Base-by-base conservation (phyloP, 805 yeast genomes). In the Blastobotrys peoriensis region DNA sequence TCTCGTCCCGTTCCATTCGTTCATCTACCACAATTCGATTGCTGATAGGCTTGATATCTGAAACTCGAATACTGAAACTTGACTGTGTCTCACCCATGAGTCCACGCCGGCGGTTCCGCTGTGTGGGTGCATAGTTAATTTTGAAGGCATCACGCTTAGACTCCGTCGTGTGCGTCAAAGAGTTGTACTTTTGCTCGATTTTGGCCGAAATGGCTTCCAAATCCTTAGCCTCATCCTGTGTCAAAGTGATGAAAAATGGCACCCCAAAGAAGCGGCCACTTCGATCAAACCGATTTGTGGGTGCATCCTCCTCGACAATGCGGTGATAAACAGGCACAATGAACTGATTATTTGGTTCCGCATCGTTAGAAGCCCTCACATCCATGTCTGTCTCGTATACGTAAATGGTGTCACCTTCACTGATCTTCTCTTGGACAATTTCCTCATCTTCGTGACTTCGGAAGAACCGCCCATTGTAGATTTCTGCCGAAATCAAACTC, bases 161-260 rank as follows among this genome's bases (percentile, higher is more conserved):
- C 13, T 25, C 30, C 30, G 13, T 25, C 13, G 8, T 13, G 13
- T 25, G 30, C 30, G 30, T 8, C 42, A n/a, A 36, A 25, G 8
- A 8, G 13, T 8, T 8, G 13, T 25, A 25, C 13, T 25, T 25
- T 13, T 16, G 28, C 8, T 36, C 79, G 22, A 87, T 54, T 54
- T 82, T 83, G 18, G 60, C 58, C 51, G 83, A 65, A 5, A 88
- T 78, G 1, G 61, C 55, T 4, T 81, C 83, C 56, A 75, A 79
- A 19, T 86, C 79, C 2, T 56, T 54, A 3, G 71, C 61, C 33
- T 84, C 91, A 1, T 68, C 69, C 28, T 68, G 66, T 1, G 71
- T 42, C 9, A 87, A 56, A 0, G 79, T 71, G 22, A 88, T 68
- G 53, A 88, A 80, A 54, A 86, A 78, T 2, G 98, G 98, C 1